Evolutionary conservation across 805 yeast genomes (phyloP), one percentile per base, ranked within the genome.

Genomic region (Yarrowia porcina): DNA sequence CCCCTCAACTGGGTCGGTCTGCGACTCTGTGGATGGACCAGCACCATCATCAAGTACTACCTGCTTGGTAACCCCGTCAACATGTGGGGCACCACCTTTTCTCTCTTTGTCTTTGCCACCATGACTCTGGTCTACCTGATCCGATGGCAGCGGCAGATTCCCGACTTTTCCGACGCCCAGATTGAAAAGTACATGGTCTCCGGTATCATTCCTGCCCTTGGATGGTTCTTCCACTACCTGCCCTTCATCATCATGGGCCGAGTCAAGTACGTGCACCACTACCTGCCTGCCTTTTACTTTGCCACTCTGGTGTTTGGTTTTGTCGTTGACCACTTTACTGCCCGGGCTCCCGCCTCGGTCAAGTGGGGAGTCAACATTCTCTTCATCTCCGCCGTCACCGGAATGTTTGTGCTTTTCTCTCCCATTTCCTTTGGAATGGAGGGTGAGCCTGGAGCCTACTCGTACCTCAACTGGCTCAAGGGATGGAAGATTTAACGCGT

Each of bases 201-300:
- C 39, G 97, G 96, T 62, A 70, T 88, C 33, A 84, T 89, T 69
- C 97, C 98, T 25, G 87, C 92, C 77, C 71, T 89, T 42, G 96
- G 97, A 11, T 93, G 97, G 97, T 80, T 85, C 44, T 79, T 90
- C 70, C 97, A 93, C 75, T 93, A 80, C 75, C 72, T 89, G 70
- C 98, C 99, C 33, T 93, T 93, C 76, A 83, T 88, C 32, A 76
- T 90, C 65, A 93, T 93, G 99, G 91, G 96, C 12, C 88, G 99
- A 79, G 97, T 94, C 64, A 91, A 96, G 1, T 93, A 94, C 73
- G 94, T 93, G 33, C 99, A 93, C 76, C 99, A 93, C 74, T 93
- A 93, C 75, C 83, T 91, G 68, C 99, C 99, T 13, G 97, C 98
- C 1, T 81, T 92, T 66, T 93, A 89, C 76, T 93, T 93, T 78